Evolutionary conservation across 331 rosid species (phyloP), one percentile per base, ranked within the genome.

Genomic region (Rhamnella rubrinervis): DNA sequence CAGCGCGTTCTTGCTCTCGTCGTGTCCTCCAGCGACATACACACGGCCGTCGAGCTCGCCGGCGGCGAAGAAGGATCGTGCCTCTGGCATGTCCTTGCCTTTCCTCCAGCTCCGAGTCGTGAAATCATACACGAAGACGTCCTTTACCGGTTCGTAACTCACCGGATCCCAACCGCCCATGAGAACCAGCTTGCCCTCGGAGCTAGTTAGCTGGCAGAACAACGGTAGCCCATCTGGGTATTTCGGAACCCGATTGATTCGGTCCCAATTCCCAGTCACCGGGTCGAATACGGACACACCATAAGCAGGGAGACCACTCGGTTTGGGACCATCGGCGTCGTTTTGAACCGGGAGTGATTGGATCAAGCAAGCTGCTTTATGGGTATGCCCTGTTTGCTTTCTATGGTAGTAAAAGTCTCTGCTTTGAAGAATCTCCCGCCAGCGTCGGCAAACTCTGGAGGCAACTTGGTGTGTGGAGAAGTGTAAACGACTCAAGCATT

Each of bases 141-240:
- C 77, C 0, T 68, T 59, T 0, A 87, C 61, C 16, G 92, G 96
- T 14, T 81, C 85, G 71, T 87, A 92, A 28, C 64, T 89, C 37
- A 19, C 55, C 3, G 96, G 96, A 81, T 92, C 81, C 98, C 98
- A 92, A 37, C 96, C 98, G 0, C 98, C 98, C 89, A 92, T 84
- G 11, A 85, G 66, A 12, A 92, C 85, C 0, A 92, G 84, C 71
- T 78, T 86, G 5, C 87, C 96, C 28, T 83, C 92, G 26, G 82
- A 75, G 78, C 89, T 75, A 0, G 87, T 80, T 40, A 82, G 18
- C 18, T 86, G 95, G 52, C 89, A 92, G 76, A 92, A 92, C 71
- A 84, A 35, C 1, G 96, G 98, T 5, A 89, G 49, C 13, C 98
- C 98, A 7, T 49, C 8, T 0, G 87, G 82, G 81, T 71, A 87